These are phyloP conservation scores for Cynanchum wilfordii DNA, from an alignment of 257 asterid species.

Conservation along the genomic window DNA sequence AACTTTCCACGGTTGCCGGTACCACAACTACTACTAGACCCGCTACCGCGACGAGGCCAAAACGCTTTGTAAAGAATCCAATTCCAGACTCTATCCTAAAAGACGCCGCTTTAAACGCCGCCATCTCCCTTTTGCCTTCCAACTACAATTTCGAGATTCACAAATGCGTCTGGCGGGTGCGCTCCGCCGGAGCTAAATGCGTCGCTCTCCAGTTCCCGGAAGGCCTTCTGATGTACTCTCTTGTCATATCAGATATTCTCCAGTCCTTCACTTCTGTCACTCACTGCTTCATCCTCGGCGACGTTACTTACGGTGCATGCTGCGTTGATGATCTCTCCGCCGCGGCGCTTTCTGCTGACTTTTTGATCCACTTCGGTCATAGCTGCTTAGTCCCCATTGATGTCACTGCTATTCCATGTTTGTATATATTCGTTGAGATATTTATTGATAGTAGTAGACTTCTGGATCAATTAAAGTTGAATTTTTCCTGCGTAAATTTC, in stretches of 20 bases:
- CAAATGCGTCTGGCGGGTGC: slow-evolving; percentile 78
- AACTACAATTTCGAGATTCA: slow-evolving; percentile 95
- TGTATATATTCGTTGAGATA: slow-evolving; percentile 83
- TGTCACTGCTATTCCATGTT: slow-evolving; percentile 64
- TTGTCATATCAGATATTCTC: slow-evolving; percentile 83
- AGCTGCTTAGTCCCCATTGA: slow-evolving; percentile 92
- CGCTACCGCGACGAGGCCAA: slow-evolving; percentile 36
- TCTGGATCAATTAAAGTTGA: slow-evolving; percentile 50
- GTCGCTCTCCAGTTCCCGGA: slow-evolving; percentile 95
- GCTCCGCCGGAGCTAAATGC: slow-evolving; percentile 57
- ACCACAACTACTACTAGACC: not conserved
- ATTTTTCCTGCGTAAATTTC: slow-evolving; percentile 43
- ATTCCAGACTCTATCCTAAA: slow-evolving; percentile 76
- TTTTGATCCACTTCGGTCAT: slow-evolving; percentile 90
- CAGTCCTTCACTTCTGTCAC: slow-evolving; percentile 66
- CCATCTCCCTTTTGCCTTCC: slow-evolving; percentile 77
- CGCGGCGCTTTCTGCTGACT: slow-evolving; percentile 73
- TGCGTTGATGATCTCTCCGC: slow-evolving; percentile 94
- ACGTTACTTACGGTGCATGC: slow-evolving; percentile 96
- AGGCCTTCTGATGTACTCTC: slow-evolving; percentile 80
- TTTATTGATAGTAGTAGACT: slow-evolving; percentile 51
- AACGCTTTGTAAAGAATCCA: slow-evolving; percentile 78
- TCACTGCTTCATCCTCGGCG: slow-evolving; percentile 85
- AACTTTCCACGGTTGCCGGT: not conserved
- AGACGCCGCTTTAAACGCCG: slow-evolving; percentile 75